phyloP scores from a whole-genome alignment of 306 rosid species.

The Hylodesmum podocarpum region DNA sequence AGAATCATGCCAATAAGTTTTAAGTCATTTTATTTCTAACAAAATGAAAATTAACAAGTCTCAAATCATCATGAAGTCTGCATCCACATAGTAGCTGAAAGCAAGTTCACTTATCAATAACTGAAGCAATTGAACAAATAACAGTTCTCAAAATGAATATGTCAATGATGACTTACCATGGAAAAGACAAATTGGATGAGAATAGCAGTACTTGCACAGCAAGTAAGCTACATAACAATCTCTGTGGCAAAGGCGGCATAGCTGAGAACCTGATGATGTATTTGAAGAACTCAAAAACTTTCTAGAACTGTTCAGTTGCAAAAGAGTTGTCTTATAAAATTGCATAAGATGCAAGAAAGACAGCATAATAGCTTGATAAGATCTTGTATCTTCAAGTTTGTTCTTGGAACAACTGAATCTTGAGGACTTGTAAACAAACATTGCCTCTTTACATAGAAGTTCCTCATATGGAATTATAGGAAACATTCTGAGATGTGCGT shows the following conservation, averaged over 20 bases:
- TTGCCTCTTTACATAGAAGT: conserved; percentile 48
- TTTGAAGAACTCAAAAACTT: conserved; percentile 4
- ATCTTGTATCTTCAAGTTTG: neutral
- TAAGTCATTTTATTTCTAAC: neutral
- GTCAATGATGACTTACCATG: conserved; percentile 34
- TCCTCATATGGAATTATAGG: conserved; percentile 48
- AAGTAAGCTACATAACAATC: conserved; percentile 46
- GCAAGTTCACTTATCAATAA: neutral
- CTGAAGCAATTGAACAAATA: neutral
- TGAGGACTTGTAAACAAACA: conserved; percentile 32
- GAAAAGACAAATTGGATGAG: conserved; percentile 42
- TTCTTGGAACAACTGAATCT: neutral
- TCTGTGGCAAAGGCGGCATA: conserved; percentile 35
- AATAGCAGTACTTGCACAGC: conserved; percentile 32
- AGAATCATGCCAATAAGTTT: neutral
- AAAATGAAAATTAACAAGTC: neutral
- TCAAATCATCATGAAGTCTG: neutral
- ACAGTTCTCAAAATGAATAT: neutral
- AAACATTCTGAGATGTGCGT: conserved; percentile 27
- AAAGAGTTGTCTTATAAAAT: conserved; percentile 24
- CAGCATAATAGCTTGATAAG: conserved; percentile 3
- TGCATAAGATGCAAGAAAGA: conserved; percentile 37
- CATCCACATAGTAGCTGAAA: neutral
- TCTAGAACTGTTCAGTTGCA: neutral
- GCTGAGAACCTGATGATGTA: conserved; percentile 4